phyloP scores from a whole-genome alignment of 805 yeast genomes.

The Cyberlindnera lachancei region DNA sequence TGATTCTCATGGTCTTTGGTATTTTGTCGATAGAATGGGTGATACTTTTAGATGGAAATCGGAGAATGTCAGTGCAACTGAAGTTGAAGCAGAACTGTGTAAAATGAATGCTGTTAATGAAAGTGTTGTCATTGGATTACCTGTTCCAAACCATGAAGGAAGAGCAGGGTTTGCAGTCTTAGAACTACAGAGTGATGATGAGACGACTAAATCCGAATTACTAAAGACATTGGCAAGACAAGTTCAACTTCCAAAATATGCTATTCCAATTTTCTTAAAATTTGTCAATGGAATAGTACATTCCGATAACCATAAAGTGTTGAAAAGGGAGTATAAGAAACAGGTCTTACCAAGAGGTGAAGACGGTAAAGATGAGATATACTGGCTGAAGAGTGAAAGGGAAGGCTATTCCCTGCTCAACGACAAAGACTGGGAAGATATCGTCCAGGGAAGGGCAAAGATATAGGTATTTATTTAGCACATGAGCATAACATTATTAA shows the following conservation, averaged over 20 bases:
- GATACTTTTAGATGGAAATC: constrained; percentile 97
- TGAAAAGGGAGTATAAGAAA: constrained; percentile 59
- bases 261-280: constrained; percentile 77
- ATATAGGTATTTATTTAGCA: too few relatives aligned
- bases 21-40: constrained; percentile 87
- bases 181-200: constrained; percentile 35
- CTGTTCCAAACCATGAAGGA: constrained; percentile 85
- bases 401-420: constrained; percentile 50
- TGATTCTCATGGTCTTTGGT: constrained; percentile 63
- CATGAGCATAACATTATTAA: too few relatives aligned
- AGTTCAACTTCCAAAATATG: constrained; percentile 67
- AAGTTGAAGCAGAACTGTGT: constrained; percentile 72
- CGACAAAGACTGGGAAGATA: constrained; percentile 44
- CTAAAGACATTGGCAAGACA: constrained; percentile 32
- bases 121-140: constrained; percentile 81
- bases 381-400: constrained; percentile 53
- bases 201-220: constrained; percentile 13
- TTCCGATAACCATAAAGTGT: constrained; percentile 78
- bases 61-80: constrained; percentile 89
- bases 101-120: constrained; percentile 39
- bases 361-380: constrained; percentile 51
- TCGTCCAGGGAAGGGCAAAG: constrained; percentile 17
- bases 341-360: constrained; percentile 65
- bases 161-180: constrained; percentile 87
- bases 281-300: constrained; percentile 53